Conservation (phyloP, 306 rosid genomes). For the Phaseolus lunatus region DNA sequence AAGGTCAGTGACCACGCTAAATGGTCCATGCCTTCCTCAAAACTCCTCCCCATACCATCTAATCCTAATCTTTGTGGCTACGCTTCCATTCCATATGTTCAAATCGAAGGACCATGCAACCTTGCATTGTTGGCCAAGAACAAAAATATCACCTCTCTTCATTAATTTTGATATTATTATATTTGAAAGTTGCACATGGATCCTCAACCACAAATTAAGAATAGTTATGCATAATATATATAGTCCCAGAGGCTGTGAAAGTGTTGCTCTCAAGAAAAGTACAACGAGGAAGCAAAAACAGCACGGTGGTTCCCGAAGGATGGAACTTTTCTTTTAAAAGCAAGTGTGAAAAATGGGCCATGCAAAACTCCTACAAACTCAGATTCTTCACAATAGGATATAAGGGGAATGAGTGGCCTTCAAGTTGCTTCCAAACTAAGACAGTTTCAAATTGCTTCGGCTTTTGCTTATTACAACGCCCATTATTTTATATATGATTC, state of each 20-base stretch:
- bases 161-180: background rate
- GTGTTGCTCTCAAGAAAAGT: conserved; percentile 32
- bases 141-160: conserved; percentile 9
- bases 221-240: background rate
- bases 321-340: conserved; percentile 39
- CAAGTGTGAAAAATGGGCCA: conserved; percentile 51
- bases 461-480: background rate
- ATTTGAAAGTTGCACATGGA: conserved; percentile 25
- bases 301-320: conserved; percentile 16
- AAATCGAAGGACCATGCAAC: conserved; percentile 40
- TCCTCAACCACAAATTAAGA: conserved; percentile 10
- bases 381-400: conserved; percentile 43
- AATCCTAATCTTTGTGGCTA: conserved; percentile 41
- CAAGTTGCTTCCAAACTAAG: conserved; percentile 59
- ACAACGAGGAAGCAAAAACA: conserved; percentile 28
- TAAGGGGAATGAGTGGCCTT: conserved; percentile 49
- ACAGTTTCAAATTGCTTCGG: conserved; percentile 44
- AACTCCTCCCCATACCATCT: conserved; percentile 44
- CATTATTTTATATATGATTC: conserved; percentile 4
- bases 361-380: conserved; percentile 42
- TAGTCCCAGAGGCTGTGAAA: background rate
- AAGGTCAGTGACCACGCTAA: conserved; percentile 47
- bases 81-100: conserved; percentile 27
- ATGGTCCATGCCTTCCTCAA: conserved; percentile 54
- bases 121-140: conserved; percentile 44